phyloP scores from a whole-genome alignment of 768 basidiomycete species.

The Boletus rubroflammeus region DNA sequence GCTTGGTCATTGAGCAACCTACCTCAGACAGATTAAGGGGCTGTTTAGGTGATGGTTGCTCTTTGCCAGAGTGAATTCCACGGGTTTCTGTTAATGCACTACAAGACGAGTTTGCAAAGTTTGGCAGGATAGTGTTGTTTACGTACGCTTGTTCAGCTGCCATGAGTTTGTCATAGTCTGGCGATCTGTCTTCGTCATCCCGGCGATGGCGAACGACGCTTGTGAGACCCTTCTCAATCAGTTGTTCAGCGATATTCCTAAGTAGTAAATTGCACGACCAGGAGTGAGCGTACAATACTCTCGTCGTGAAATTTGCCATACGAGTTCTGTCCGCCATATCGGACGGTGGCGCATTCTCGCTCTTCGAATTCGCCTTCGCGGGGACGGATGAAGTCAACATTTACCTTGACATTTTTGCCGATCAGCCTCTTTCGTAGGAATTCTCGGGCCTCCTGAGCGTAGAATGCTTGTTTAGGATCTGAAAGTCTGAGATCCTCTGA shows the following conservation, averaged over 20 bases:
- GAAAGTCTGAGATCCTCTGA: constrained; percentile 49
- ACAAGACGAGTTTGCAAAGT: constrained; percentile 11
- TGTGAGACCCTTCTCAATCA: constrained; percentile 91
- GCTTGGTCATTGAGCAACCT: constrained; percentile 9
- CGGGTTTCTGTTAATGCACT: constrained; percentile 76
- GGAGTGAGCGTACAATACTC: background rate
- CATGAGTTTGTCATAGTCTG: constrained; percentile 94
- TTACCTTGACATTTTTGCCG: constrained; percentile 81
- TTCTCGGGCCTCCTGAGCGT: constrained; percentile 90
- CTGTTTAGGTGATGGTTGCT: constrained; percentile 70
- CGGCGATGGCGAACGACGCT: constrained; percentile 88
- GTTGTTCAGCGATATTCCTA: constrained; percentile 88
- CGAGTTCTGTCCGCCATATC: constrained; percentile 78
- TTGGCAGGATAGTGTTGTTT: background rate
- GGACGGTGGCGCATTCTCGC: constrained; percentile 87
- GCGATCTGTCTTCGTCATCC: constrained; percentile 94
- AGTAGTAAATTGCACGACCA: background rate
- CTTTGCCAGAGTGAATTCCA: constrained; percentile 93
- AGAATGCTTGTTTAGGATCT: constrained; percentile 82
- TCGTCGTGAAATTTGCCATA: constrained; percentile 35
- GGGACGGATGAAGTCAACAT: constrained; percentile 86
- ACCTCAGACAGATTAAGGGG: constrained; percentile 94
- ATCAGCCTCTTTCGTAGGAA: constrained; percentile 90
- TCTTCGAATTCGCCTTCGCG: constrained; percentile 92
- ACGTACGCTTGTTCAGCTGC: constrained; percentile 88